phyloP scores from a whole-genome alignment of 441 rosid species.

The Daphne laureola region DNA sequence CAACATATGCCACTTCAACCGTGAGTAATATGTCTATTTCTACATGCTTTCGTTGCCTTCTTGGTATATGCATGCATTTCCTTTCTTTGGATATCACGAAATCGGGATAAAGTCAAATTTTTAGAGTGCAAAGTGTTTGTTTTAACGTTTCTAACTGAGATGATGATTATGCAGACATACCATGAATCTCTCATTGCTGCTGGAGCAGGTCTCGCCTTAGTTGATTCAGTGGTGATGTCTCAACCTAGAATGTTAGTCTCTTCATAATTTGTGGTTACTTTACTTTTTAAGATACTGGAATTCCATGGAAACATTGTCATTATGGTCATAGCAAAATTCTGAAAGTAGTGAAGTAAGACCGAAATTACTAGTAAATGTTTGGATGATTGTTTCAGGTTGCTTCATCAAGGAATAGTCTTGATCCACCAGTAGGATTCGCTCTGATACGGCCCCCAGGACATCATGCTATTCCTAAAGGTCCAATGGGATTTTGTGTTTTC shows the following conservation, averaged over 20 bases:
- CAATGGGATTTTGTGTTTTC: constrained; percentile 96
- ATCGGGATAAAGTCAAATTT: too few species aligned
- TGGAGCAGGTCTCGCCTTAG: constrained; percentile 86
- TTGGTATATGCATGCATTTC: background rate
- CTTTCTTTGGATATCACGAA: too few species aligned
- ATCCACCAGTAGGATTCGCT: constrained; percentile 84
- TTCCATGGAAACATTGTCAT: constrained; percentile 4
- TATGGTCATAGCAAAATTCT: constrained; percentile 2
- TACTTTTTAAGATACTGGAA: too few species aligned
- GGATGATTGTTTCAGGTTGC: constrained; percentile 39
- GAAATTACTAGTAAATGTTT: background rate
- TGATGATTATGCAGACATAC: constrained; percentile 57
- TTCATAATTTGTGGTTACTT: constrained; percentile 4
- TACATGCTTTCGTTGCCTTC: constrained; percentile 1
- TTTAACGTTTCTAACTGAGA: background rate
- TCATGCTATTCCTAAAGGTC: constrained; percentile 91
- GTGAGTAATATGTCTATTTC: constrained; percentile 32
- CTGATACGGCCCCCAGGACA: constrained; percentile 96
- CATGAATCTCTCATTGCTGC: constrained; percentile 86
- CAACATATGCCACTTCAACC: constrained; percentile 85
- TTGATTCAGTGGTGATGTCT: constrained; percentile 97
- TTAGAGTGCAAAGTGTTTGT: too few species aligned
- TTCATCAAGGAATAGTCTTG: constrained; percentile 45
- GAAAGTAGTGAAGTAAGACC: background rate
- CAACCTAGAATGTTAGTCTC: constrained; percentile 46